Evolutionary conservation across 768 basidiomycete species (phyloP), one percentile per base, ranked within the genome.

Genomic region (Tylopilus plumbeoviolaceoides): DNA sequence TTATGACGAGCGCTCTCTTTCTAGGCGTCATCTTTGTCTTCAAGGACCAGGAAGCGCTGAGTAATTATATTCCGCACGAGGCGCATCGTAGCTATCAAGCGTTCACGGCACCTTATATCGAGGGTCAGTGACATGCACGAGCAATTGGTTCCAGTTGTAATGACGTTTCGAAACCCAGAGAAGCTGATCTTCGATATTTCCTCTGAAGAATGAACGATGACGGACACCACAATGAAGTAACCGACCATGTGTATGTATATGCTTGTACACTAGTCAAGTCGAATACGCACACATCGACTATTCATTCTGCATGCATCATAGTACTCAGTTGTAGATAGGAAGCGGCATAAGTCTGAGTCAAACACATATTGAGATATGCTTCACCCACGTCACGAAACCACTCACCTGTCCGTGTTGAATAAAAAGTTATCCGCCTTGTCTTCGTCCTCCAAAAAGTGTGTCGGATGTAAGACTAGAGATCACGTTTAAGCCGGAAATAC

Each of bases 401-500:
- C 78, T 54, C 57, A 86, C 88, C 80, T 78, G 64, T 95, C 94
- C 27, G 91, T 82, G 63, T 89, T 91, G 72, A 95, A 95, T 55
- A 97, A 72, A 74, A 97, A 95, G 67, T 98, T 98, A 59, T 95
- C 87, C 7, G 88, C 85, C 1, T 83, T 76, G 64, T 95, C 92
- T 70, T 98, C 95, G n/a, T 83, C 89, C 69, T 98, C 95, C 55
- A 98, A 64, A 73, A 98, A 98, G 11, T 84, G 82, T 15, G 77
- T 89, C 2, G 95, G 85, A 71, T 89, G 89, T 11, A 91, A 50
- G 36, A 98, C 95, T 95, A 36, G n/a, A 9, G 15, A 4, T 17
- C 10, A 43, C 4, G 23, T 43, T 7, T 44, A 8, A 53, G 55
- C n/a, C 8, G 20, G 3, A 8, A 40, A 35, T 4, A 25, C 3